A percentile compares a stretch with the other conserved stretches of the same genome.
Conservation (phyloP, 768 basidiomycete genomes). For the Crepidotus variabilis region DNA sequence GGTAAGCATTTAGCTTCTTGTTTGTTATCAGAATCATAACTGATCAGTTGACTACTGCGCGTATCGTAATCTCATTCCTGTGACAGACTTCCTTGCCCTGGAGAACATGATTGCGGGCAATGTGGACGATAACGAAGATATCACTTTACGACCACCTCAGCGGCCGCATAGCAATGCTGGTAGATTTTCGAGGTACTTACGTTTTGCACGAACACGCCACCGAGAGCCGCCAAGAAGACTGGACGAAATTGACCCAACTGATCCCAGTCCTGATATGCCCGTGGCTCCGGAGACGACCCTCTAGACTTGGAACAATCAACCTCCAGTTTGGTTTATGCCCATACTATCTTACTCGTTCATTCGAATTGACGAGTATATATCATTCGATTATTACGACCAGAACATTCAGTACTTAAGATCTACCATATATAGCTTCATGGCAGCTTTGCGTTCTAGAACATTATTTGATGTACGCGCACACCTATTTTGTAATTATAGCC, state of each 20-base stretch:
- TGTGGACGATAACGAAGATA: constrained; percentile 18
- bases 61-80: not conserved
- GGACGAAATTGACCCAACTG: constrained; percentile 24
- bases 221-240: constrained; percentile 18
- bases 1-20: constrained; percentile 41
- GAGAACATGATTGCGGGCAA: constrained; percentile 47
- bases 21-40: not conserved
- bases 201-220: constrained; percentile 41
- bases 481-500: too few relatives aligned
- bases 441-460: too few relatives aligned
- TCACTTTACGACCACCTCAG: not conserved
- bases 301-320: constrained; percentile 14
- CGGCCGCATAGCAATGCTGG: constrained; percentile 22
- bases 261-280: constrained; percentile 28
- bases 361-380: too few relatives aligned
- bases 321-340: not conserved
- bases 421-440: too few relatives aligned
- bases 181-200: constrained; percentile 56
- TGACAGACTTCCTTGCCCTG: constrained; percentile 55
- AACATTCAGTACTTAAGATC: too few relatives aligned
- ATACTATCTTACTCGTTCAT: too few relatives aligned
- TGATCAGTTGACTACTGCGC: not conserved
- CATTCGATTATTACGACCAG: too few relatives aligned
- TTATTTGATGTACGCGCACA: too few relatives aligned
- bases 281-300: constrained; percentile 25